These are phyloP conservation scores for Mycena vulgaris DNA, from an alignment of 768 basidiomycete species.

Conservation along the genomic window DNA sequence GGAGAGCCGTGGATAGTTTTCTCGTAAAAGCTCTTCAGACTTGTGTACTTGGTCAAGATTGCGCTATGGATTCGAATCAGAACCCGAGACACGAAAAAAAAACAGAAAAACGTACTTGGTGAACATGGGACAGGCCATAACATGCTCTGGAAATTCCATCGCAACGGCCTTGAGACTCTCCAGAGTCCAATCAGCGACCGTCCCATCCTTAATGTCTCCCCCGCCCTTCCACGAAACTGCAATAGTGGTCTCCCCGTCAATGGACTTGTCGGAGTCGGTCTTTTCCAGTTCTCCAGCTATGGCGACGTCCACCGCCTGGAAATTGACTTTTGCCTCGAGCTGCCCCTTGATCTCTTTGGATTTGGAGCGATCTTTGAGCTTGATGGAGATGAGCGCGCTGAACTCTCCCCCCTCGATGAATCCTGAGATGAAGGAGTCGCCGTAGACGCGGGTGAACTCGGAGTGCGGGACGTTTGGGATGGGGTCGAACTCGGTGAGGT, in stretches of 20 bases:
- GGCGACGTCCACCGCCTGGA: not conserved
- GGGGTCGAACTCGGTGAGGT: conserved; percentile 11
- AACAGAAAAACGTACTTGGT: conserved; percentile 3
- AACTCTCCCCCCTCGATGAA: conserved; percentile 26
- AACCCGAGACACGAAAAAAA: too few species aligned
- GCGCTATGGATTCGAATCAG: not conserved
- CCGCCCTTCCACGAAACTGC: conserved; percentile 16
- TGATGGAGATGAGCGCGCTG: conserved; percentile 29
- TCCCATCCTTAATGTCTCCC: conserved; percentile 15
- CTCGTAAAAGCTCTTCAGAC: conserved; percentile 28
- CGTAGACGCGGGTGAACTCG: conserved; percentile 22
- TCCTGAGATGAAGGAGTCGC: conserved; percentile 21
- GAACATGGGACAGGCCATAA: conserved; percentile 25
- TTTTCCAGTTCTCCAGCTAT: too few species aligned
- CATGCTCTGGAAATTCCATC: conserved; percentile 20
- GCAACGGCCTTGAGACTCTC: conserved; percentile 10
- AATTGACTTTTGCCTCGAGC: not conserved
- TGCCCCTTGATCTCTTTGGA: not conserved
- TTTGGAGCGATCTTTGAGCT: conserved; percentile 19
- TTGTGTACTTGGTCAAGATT: conserved; percentile 26
- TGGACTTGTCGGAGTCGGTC: not conserved
- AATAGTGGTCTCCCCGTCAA: conserved; percentile 21
- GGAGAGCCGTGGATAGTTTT: conserved; percentile 5
- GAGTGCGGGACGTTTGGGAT: not conserved
- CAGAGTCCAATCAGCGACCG: conserved; percentile 15